Evolutionary conservation across 306 rosid genomes (phyloP).

Genomic region (Cucurbita ficifolia): DNA sequence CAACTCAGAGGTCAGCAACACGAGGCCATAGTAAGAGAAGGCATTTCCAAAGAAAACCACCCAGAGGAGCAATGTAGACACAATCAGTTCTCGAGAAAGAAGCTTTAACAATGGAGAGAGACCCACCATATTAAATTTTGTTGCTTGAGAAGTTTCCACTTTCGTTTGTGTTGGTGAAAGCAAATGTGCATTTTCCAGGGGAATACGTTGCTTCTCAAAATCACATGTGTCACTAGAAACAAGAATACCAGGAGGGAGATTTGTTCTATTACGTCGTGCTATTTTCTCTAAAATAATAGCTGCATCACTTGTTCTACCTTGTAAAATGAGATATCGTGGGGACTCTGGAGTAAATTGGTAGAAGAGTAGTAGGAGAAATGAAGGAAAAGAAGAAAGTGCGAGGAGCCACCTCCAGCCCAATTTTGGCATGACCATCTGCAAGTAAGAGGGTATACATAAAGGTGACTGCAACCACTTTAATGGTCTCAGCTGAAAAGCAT

Average conservation of each 20-base stretch:
- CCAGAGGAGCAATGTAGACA: constrained; percentile 84
- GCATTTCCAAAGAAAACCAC: constrained; percentile 87
- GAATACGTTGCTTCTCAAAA: constrained; percentile 23
- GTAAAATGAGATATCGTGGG: constrained; percentile 72
- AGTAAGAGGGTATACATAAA: constrained; percentile 18
- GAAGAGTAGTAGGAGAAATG: constrained; percentile 72
- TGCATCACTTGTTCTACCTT: constrained; percentile 62
- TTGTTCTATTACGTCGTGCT: constrained; percentile 58
- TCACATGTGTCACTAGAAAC: constrained; percentile 50
- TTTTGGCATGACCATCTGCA: constrained; percentile 83
- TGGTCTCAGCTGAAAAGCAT: neutral
- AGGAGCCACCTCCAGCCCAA: constrained; percentile 99
- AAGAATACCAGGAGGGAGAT: constrained; percentile 61
- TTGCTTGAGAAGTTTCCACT: constrained; percentile 18
- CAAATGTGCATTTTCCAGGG: constrained; percentile 38
- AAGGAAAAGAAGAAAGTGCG: constrained; percentile 71
- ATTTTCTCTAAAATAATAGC: constrained; percentile 62
- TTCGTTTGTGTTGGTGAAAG: constrained; percentile 34
- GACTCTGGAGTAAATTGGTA: constrained; percentile 74
- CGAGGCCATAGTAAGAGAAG: constrained; percentile 91
- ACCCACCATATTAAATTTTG: constrained; percentile 23
- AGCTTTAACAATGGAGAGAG: constrained; percentile 49
- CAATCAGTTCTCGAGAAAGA: constrained; percentile 57
- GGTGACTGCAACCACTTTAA: neutral
- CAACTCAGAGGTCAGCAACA: constrained; percentile 82